Percentiles rank a stretch among this genome's conserved stretches.
Evolutionary conservation across 2,329 filamentous ascomycete species (phyloP).

Genomic region (Cytospora mali): DNA sequence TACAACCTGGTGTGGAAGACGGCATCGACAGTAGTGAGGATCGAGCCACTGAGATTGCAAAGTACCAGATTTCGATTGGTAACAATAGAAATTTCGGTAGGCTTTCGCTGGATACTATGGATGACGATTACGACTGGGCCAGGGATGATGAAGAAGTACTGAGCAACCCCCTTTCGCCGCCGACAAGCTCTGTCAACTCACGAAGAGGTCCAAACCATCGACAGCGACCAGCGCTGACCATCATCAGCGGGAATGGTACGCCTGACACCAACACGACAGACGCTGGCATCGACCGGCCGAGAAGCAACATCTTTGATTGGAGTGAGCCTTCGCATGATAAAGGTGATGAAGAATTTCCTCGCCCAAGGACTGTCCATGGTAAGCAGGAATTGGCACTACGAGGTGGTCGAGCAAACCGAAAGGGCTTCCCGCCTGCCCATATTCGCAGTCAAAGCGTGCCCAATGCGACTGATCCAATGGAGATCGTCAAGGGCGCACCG

Average conservation of each 20-base stretch:
- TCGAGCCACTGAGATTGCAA: slow-evolving; percentile 25
- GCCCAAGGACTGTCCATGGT: slow-evolving; percentile 75
- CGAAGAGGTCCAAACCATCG: slow-evolving; percentile 53
- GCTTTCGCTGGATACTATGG: slow-evolving; percentile 58
- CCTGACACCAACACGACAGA: slow-evolving; percentile 40
- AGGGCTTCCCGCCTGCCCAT: slow-evolving; percentile 69
- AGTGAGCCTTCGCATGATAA: slow-evolving; percentile 69
- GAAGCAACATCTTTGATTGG: slow-evolving; percentile 79
- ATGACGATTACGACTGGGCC: slow-evolving; percentile 67
- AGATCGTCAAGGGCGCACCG: slow-evolving; percentile 54
- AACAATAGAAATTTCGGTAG: slow-evolving; percentile 46
- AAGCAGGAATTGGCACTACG: slow-evolving; percentile 73
- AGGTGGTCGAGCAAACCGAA: slow-evolving; percentile 70
- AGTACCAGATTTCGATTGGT: slow-evolving; percentile 25
- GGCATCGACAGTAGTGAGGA: slow-evolving; percentile 32
- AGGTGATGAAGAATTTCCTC: slow-evolving; percentile 59
- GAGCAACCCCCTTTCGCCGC: slow-evolving; percentile 61
- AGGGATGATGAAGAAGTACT: slow-evolving; percentile 57
- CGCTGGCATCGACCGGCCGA: slow-evolving; percentile 50
- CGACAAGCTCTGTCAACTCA: slow-evolving; percentile 58
- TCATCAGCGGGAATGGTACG: slow-evolving; percentile 52
- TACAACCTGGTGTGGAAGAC: slow-evolving; percentile 35
- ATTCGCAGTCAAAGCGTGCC: slow-evolving; percentile 82
- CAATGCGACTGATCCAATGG: slow-evolving; percentile 65
- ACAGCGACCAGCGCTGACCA: slow-evolving; percentile 56